Evolutionary conservation across 2,329 filamentous ascomycete genomes (phyloP), one percentile per base, ranked within the genome.

Genomic region (Neonectria magnoliae): DNA sequence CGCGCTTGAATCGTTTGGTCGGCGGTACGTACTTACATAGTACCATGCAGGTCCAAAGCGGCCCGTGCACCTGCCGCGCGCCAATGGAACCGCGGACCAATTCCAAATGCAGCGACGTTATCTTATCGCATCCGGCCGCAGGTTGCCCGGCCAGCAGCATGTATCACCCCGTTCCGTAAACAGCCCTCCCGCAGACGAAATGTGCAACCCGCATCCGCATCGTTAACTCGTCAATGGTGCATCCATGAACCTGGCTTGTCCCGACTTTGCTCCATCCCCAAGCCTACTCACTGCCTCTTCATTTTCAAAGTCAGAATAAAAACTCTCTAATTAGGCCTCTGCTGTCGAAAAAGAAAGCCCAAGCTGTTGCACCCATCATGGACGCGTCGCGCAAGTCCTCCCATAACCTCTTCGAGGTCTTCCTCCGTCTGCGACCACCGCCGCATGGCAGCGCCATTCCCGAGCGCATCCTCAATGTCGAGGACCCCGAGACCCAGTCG

Each of bases 361-460:
- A 29, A 42, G 38, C 50, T 25, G 51, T 42, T 33, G 51, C 51
- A 53, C 41, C 42, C 47, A 72, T 59, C 60, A 84, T 83, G 82
- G 81, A 83, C 64, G 69, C 77, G 57, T 68, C 70, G 62, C 77
- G 81, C 71, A 75, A 69, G 74, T 29, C 76, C 47, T 77, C 78
- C 16, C 80, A 81, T 64, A 88, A 87, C 66, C 88, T 98, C 41
- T 98, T 98, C 78, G 91, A 98, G 80, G 95, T 98, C 62, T 98
- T 93, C 76, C 86, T 98, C 44, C 92, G 95, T 53, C 83, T 98
- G 53, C 90, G 92, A 16, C 92, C 92, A 10, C 86, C 90, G n/a
- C 86, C 90, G 61, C 75, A 83, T 73, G 78, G 80, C 50, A 75
- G 79, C 18, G 61, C 80, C 48, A 69, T 68, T 45, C 59, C 82